Evolutionary conservation across 169 alveolate species (phyloP).

Genomic region (Eimeria sp.): DNA sequence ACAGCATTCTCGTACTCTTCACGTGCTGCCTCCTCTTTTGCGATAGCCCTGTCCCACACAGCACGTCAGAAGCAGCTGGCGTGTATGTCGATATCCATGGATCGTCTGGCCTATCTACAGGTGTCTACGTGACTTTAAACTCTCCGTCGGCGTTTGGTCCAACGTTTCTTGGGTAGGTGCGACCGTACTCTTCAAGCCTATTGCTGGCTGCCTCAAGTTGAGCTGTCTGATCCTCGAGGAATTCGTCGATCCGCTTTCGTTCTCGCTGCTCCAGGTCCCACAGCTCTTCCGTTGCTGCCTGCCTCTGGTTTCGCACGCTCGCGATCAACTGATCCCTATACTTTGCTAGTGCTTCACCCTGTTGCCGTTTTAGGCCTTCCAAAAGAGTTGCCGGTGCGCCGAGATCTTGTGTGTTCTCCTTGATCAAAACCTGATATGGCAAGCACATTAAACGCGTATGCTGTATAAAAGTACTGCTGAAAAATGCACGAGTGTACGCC

Average conservation of each 20-base stretch:
- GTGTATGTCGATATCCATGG: background rate
- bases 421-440: slow-evolving; percentile 1
- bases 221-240: slow-evolving; percentile 10
- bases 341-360: slow-evolving; percentile 16
- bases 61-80: background rate
- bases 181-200: slow-evolving; percentile 18
- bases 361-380: slow-evolving; percentile 22
- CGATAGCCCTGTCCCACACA: slow-evolving; percentile 35
- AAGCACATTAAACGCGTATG: background rate
- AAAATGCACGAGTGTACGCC: background rate
- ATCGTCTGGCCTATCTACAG: background rate
- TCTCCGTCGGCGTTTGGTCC: background rate
- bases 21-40: slow-evolving; percentile 22
- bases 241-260: slow-evolving; percentile 34
- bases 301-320: slow-evolving; percentile 59
- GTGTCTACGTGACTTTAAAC: background rate
- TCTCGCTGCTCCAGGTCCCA: slow-evolving; percentile 50
- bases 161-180: background rate
- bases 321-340: slow-evolving; percentile 35
- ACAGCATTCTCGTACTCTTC: slow-evolving; percentile 46
- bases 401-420: slow-evolving; percentile 12
- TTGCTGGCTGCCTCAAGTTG: slow-evolving; percentile 16
- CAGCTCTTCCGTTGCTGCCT: slow-evolving; percentile 59
- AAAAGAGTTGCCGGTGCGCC: slow-evolving; percentile 10
- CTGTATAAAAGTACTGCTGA: background rate